Conservation (phyloP, 2,329 filamentous ascomycete genomes). For the Byssothecium circinans region DNA sequence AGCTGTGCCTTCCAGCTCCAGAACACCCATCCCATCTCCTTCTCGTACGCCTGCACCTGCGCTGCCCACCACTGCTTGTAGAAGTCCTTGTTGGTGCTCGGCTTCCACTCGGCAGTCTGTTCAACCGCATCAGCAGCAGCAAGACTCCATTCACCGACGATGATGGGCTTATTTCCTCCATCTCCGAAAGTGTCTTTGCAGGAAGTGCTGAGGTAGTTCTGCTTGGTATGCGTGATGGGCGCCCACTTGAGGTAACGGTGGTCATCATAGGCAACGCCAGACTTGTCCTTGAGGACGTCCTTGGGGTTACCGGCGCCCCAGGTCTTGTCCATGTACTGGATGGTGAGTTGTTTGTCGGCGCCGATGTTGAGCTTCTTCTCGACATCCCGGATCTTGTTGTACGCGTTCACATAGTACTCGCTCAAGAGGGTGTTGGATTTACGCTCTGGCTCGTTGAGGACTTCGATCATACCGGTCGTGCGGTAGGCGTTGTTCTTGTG, state of each 20-base stretch:
- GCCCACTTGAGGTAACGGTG: slow-evolving; percentile 63
- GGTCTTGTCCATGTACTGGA: slow-evolving; percentile 56
- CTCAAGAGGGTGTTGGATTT: slow-evolving; percentile 26
- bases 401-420: slow-evolving; percentile 54
- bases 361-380: slow-evolving; percentile 52
- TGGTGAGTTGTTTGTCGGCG: slow-evolving; percentile 51
- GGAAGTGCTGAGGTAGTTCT: slow-evolving; percentile 54
- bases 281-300: slow-evolving; percentile 45
- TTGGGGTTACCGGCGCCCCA: slow-evolving; percentile 62
- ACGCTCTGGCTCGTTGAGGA: slow-evolving; percentile 61
- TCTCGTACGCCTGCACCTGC: slow-evolving; percentile 59
- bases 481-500: slow-evolving; percentile 53
- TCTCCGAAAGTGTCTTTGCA: slow-evolving; percentile 52
- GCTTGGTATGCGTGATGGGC: slow-evolving; percentile 48
- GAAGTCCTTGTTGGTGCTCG: slow-evolving; percentile 47
- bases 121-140: slow-evolving; percentile 55
- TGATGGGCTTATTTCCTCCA: slow-evolving; percentile 45
- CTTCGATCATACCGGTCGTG: slow-evolving; percentile 61
- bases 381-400: slow-evolving; percentile 49
- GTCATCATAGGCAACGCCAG: slow-evolving; percentile 58
- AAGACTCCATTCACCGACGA: slow-evolving; percentile 64
- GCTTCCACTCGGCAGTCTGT: slow-evolving; percentile 49
- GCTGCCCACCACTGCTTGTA: slow-evolving; percentile 61
- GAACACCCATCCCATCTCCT: slow-evolving; percentile 59
- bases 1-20: slow-evolving; percentile 62